Conservation (phyloP, 306 rosid species). For the Cucumis cinereus region DNA sequence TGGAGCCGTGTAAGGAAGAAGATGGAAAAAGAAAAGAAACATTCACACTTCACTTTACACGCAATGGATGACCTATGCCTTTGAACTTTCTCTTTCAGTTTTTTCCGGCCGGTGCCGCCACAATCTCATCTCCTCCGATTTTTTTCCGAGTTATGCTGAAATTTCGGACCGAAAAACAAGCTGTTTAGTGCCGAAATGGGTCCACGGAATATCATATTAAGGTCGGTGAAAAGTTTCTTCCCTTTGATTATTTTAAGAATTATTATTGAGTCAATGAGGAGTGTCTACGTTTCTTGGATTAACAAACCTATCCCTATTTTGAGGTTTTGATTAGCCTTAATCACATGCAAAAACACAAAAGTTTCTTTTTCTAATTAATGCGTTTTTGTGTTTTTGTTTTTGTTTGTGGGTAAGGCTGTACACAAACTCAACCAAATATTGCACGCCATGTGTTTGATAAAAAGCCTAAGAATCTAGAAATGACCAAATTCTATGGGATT, state of each 20-base stretch:
- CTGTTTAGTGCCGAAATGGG: conserved; percentile 2
- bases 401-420: neutral
- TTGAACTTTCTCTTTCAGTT: neutral
- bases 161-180: neutral
- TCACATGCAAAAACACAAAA: conserved; percentile 4
- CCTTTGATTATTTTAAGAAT: neutral
- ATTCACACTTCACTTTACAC: neutral
- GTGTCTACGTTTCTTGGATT: neutral
- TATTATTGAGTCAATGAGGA: neutral
- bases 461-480: neutral
- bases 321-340: neutral
- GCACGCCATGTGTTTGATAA: conserved; percentile 5
- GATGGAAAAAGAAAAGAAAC: neutral
- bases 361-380: neutral
- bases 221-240: conserved; percentile 2
- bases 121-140: neutral
- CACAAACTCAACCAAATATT: neutral
- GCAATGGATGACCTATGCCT: conserved; percentile 1
- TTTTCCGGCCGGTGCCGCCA: neutral
- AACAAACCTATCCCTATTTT: neutral
- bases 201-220: neutral
- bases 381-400: neutral
- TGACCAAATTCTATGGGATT: neutral
- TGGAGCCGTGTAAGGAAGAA: too few species aligned
- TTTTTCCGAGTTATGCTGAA: neutral